Percentiles rank a stretch among this genome's conserved stretches.
These are phyloP conservation scores for Flaveria robusta DNA, from an alignment of 129 eudicot genomes.

Conservation along the genomic window DNA sequence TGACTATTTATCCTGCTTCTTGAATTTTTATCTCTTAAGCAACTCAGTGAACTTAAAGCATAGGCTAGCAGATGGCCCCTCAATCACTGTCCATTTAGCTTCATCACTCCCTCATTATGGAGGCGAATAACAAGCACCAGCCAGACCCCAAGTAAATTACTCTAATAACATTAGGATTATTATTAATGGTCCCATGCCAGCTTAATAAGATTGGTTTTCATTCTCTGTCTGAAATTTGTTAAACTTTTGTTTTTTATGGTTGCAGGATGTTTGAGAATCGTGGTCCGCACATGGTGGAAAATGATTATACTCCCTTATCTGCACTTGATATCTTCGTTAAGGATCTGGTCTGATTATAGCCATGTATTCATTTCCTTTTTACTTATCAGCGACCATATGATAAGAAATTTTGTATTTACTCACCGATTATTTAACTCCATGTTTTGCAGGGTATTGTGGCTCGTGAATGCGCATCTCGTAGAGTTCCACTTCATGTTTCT, in stretches of 20 bases:
- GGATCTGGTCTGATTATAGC: slow-evolving; percentile 76
- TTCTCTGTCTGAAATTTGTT: neutral
- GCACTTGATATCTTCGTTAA: slow-evolving; percentile 99
- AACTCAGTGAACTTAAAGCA: neutral
- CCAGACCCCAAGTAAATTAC: slow-evolving; percentile 8
- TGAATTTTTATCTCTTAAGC: slow-evolving; percentile 3
- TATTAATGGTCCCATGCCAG: neutral
- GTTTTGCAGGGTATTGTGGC: slow-evolving; percentile 86
- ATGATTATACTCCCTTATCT: slow-evolving; percentile 93
- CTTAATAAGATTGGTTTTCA: neutral
- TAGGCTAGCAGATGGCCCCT: slow-evolving; percentile 6
- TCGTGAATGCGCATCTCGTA: slow-evolving; percentile 81
- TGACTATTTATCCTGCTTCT: slow-evolving; percentile 25
- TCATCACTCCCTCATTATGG: slow-evolving; percentile 1
- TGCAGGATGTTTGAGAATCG: slow-evolving; percentile 99
- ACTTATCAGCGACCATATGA: neutral
- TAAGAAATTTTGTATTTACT: neutral
- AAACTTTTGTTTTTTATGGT: slow-evolving; percentile 23
- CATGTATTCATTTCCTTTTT: slow-evolving; percentile 14
- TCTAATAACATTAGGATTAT: neutral
- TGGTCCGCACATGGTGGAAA: slow-evolving; percentile 96
- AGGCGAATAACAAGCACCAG: slow-evolving; percentile 3
- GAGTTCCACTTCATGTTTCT: slow-evolving; percentile 89
- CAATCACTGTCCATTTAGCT: slow-evolving; percentile 15
- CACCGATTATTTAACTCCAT: slow-evolving; percentile 12